Evolutionary conservation across 768 basidiomycete genomes (phyloP).

Genomic region (Russula virescens): DNA sequence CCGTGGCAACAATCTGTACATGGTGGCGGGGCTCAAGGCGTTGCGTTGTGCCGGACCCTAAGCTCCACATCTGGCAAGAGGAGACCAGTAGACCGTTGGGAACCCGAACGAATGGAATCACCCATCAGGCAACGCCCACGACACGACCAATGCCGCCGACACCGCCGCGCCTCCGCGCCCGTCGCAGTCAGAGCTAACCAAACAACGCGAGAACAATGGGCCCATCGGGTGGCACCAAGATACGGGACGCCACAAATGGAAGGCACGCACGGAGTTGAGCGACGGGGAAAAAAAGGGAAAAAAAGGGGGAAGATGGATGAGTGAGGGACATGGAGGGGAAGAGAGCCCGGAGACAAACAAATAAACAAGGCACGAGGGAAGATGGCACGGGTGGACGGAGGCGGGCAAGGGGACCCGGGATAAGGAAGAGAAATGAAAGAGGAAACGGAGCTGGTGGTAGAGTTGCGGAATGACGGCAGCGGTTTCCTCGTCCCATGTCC

Average conservation of each 20-base stretch:
- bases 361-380: not conserved
- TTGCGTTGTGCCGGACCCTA: slow-evolving; percentile 9
- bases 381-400: not conserved
- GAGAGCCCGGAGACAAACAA: not conserved
- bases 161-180: not conserved
- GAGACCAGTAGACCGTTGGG: slow-evolving; percentile 1
- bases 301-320: not conserved
- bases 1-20: not conserved
- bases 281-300: not conserved
- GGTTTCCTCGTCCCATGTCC: not conserved
- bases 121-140: slow-evolving; percentile 7
- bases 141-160: not conserved
- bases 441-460: slow-evolving; percentile 9
- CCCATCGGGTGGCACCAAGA: not conserved
- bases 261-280: not conserved
- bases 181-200: not conserved
- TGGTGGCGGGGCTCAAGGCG: not conserved
- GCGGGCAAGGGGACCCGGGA: slow-evolving; percentile 3
- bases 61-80: slow-evolving; percentile 16
- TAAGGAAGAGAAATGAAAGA: slow-evolving; percentile 1
- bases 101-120: slow-evolving; percentile 1
- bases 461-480: slow-evolving; percentile 9
- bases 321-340: not conserved
- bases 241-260: slow-evolving; percentile 7
- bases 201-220: not conserved